A percentile compares a stretch with the other conserved stretches of the same genome.
These are phyloP conservation scores for Prosopis cineraria DNA, from an alignment of 306 rosid genomes.

Conservation along the genomic window DNA sequence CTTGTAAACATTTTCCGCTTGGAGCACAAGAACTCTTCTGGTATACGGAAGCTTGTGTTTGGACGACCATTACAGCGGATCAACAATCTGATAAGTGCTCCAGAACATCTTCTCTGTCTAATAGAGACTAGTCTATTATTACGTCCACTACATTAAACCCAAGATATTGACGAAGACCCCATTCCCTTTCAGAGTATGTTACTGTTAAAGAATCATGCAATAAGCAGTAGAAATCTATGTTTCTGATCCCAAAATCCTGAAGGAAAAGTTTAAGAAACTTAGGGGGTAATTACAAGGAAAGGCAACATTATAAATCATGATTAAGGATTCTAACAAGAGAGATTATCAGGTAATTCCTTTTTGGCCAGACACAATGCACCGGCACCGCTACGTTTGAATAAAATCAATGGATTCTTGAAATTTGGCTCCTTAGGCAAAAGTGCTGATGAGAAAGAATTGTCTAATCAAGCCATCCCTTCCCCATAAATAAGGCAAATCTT, in stretches of 20 bases:
- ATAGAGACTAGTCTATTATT: neutral
- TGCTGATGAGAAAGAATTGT: neutral
- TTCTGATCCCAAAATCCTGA: constrained; percentile 20
- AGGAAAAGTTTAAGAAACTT: neutral
- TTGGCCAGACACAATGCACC: neutral
- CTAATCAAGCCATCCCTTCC: neutral
- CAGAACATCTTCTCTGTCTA: constrained; percentile 1
- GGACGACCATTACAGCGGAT: neutral
- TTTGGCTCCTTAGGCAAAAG: neutral
- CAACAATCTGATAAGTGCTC: neutral
- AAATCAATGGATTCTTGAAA: neutral
- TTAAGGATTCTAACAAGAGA: neutral
- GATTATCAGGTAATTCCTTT: neutral
- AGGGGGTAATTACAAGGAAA: neutral
- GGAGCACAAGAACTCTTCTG: neutral
- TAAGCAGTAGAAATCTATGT: constrained; percentile 4
- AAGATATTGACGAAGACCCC: neutral
- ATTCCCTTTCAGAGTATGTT: neutral
- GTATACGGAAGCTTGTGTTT: neutral
- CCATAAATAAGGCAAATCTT: neutral
- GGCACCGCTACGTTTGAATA: neutral
- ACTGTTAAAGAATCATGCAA: neutral
- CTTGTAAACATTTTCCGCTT: neutral
- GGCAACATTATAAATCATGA: neutral
- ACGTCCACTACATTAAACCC: neutral